Evolutionary conservation across 257 asterid species (phyloP).

Genomic region (Plantago major): DNA sequence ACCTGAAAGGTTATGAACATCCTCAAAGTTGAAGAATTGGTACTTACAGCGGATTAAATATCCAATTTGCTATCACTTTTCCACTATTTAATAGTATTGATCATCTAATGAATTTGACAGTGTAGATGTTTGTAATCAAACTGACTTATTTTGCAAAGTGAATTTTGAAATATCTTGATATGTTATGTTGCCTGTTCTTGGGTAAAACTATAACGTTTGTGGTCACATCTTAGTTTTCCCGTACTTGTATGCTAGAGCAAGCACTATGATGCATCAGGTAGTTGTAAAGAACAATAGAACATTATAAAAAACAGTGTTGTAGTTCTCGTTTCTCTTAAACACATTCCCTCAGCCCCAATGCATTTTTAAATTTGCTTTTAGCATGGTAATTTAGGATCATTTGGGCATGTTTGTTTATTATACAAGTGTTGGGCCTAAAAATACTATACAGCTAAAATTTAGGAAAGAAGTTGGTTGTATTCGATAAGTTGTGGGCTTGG

Average conservation of each 20-base stretch:
- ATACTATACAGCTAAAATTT: too few relatives aligned
- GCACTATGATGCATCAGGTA: conserved; percentile 5
- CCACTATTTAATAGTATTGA: too few relatives aligned
- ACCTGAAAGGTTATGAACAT: conserved; percentile 11
- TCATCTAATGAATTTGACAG: not conserved
- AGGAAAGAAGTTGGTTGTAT: too few relatives aligned
- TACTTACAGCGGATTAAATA: not conserved
- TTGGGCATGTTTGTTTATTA: too few relatives aligned
- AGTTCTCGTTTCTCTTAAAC: not conserved
- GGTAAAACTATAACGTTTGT: not conserved
- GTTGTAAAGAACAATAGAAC: conserved; percentile 5
- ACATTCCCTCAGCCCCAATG: too few relatives aligned
- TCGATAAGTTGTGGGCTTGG: too few relatives aligned
- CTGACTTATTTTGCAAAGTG: not conserved
- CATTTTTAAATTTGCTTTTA: too few relatives aligned
- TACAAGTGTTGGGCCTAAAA: too few relatives aligned
- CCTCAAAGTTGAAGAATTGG: not conserved
- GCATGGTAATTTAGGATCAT: too few relatives aligned
- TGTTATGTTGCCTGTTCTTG: conserved; percentile 2
- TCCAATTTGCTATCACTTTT: too few relatives aligned
- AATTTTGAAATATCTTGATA: not conserved
- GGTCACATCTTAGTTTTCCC: conserved; percentile 7
- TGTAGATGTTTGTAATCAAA: conserved; percentile 1
- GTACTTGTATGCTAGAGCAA: conserved; percentile 8
- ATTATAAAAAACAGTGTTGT: not conserved